These are phyloP conservation scores for Groenewaldozyma salmanticensis DNA, from an alignment of 805 yeast genomes.

Conservation along the genomic window DNA sequence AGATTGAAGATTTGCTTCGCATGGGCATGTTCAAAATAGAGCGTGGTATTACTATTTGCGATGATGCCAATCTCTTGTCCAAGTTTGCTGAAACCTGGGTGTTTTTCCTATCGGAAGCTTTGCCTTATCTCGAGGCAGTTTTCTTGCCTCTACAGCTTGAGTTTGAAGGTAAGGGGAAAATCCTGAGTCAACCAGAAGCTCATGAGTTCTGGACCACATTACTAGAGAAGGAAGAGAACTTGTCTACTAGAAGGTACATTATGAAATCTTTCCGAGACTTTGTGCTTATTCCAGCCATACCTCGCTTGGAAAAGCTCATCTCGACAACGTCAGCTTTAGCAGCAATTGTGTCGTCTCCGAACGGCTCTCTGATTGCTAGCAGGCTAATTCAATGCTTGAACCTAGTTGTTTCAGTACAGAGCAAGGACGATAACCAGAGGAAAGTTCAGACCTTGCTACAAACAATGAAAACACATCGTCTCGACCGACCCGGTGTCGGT, in stretches of 20 bases:
- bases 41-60: slow-evolving; percentile 15
- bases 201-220: slow-evolving; percentile 28
- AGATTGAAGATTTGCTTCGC: slow-evolving; percentile 37
- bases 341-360: slow-evolving; percentile 12
- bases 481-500: slow-evolving; percentile 20
- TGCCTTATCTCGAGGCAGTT: slow-evolving; percentile 50
- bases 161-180: slow-evolving; percentile 36
- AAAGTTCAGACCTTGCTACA: slow-evolving; percentile 44
- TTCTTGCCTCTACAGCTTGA: slow-evolving; percentile 51
- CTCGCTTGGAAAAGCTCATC: slow-evolving; percentile 16
- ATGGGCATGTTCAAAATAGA: slow-evolving; percentile 29
- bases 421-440: slow-evolving; percentile 46
- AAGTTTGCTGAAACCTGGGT: slow-evolving; percentile 42
- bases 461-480: slow-evolving; percentile 20
- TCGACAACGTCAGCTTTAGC: slow-evolving; percentile 2
- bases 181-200: slow-evolving; percentile 29
- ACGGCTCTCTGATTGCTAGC: slow-evolving; percentile 16
- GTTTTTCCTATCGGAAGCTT: slow-evolving; percentile 42
- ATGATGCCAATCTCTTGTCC: slow-evolving; percentile 23
- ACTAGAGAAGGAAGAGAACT: slow-evolving; percentile 14
- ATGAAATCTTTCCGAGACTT: slow-evolving; percentile 29
- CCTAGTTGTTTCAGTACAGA: slow-evolving; percentile 41
- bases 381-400: slow-evolving; percentile 55
- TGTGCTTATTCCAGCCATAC: slow-evolving; percentile 25
- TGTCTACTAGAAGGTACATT: slow-evolving; percentile 22